Base-by-base conservation (phyloP, 176 grass and related monocot species). In the Pontederia crassipes region DNA sequence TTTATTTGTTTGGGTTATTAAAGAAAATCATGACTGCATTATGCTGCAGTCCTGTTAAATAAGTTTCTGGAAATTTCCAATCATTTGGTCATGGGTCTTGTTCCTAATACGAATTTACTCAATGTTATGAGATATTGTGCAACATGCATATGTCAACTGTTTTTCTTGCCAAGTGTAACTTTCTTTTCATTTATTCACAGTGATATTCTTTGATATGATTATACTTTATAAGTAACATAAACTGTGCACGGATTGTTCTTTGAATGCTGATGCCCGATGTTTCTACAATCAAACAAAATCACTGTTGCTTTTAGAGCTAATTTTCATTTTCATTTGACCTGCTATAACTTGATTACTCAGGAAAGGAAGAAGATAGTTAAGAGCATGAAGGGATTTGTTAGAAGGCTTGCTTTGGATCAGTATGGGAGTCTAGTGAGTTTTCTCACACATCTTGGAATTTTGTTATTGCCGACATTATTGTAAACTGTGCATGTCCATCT, bases 281-380 rank as follows among this genome's bases (percentile, higher is more conserved):
- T 7, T 40, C 32, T 40, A 1, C 32, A 40, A 40, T 40, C 29
- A 35, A 40, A 40, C 0, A 18, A 28, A 28, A 65, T 9, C 3
- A 13, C 11, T 8, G 9, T 51, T 50, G 24, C 17, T 65, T 49
- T 13, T 14, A 14, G 51, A 45, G 24, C 10, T 46, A 28, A 16
- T 29, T 13, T 17, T 71, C 15, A 51, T 17, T 59, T 61, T 29
- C n/a, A 13, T 11, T 57, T 28, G 45, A 56, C 56, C 17, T 53
- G 5, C 48, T 26, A 68, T 62, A 59, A 61, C 55, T 20, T 59
- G 52, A 56, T 62, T 62, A 87, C 62, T 75, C 80, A 96, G 91
- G 92, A 97, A 71, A 88, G 92, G 61, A 91, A 97, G 77, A 97
- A 85, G 58, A 88, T 97, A 46, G 72, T 91, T 66, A 97, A 97